These are phyloP conservation scores for Setaria viridis DNA, from an alignment of 202 grass and related monocot genomes.

Conservation along the genomic window DNA sequence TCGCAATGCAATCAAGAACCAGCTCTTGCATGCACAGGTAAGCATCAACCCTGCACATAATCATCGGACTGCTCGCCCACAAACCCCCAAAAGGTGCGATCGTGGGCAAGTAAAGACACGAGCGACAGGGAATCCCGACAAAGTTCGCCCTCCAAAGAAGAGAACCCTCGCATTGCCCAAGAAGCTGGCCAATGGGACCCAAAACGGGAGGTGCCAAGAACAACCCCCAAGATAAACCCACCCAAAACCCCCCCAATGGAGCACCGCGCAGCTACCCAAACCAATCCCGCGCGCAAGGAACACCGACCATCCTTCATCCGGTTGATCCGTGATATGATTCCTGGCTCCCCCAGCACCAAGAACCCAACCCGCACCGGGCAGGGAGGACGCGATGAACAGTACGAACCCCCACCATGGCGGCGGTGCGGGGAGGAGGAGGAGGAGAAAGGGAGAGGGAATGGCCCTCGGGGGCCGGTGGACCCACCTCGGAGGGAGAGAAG, in stretches of 20 bases:
- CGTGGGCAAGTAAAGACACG: background rate
- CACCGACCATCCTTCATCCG: background rate
- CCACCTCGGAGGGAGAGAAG: slow-evolving; percentile 52
- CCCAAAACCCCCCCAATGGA: slow-evolving; percentile 20
- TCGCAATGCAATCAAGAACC: background rate
- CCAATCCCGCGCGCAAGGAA: background rate
- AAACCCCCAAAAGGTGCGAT: background rate
- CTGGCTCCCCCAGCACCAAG: background rate
- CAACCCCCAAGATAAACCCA: background rate
- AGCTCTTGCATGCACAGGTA: background rate
- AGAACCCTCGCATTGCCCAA: background rate
- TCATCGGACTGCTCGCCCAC: background rate
- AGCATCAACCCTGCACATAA: background rate
- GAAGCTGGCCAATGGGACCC: background rate
- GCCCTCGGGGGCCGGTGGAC: background rate
- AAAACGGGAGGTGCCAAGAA: background rate
- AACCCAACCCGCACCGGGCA: background rate
- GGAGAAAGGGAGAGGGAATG: background rate
- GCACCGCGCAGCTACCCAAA: background rate
- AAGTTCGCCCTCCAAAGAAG: background rate
- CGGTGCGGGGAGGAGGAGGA: background rate
- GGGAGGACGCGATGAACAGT: background rate
- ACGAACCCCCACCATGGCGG: background rate
- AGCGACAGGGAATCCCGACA: background rate
- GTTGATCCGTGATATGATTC: background rate